These are phyloP conservation scores for Colletotrichum plurivorum DNA, from an alignment of 2,329 filamentous ascomycete genomes.

Conservation along the genomic window DNA sequence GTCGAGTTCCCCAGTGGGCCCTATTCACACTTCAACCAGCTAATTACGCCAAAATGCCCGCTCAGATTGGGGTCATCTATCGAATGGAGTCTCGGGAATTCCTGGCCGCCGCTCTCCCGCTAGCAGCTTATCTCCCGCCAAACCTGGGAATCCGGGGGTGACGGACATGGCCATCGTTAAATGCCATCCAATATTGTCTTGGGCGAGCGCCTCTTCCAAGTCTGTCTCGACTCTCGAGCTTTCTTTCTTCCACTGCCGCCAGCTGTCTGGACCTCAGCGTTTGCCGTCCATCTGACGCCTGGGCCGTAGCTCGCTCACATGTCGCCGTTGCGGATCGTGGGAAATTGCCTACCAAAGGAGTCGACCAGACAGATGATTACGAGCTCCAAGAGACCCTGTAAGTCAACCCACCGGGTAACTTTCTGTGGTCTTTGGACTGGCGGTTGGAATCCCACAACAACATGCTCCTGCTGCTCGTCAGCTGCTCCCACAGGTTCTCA, in stretches of 20 bases:
- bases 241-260: not conserved
- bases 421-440: not conserved
- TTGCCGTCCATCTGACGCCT: not conserved
- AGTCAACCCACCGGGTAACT: constrained; percentile 14
- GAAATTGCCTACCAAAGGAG: constrained; percentile 20
- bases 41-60: constrained; percentile 22
- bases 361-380: constrained; percentile 8
- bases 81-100: constrained; percentile 5
- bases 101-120: constrained; percentile 27
- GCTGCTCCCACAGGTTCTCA: not conserved
- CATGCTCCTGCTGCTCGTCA: not conserved
- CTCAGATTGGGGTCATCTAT: constrained; percentile 12
- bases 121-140: constrained; percentile 31
- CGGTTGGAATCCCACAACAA: not conserved
- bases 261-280: not conserved
- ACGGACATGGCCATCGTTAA: constrained; percentile 7
- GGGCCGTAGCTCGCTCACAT: not conserved
- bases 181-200: constrained; percentile 32
- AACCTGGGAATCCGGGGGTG: constrained; percentile 14
- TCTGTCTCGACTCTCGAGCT: constrained; percentile 12
- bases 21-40: not conserved
- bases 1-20: not conserved
- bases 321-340: not conserved
- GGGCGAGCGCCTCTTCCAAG: constrained; percentile 1
- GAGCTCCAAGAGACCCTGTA: constrained; percentile 22